Evolutionary conservation across 148 eudicot genomes (phyloP), one percentile per base, ranked within the genome.

Genomic region (Heliamphora exappendiculata): DNA sequence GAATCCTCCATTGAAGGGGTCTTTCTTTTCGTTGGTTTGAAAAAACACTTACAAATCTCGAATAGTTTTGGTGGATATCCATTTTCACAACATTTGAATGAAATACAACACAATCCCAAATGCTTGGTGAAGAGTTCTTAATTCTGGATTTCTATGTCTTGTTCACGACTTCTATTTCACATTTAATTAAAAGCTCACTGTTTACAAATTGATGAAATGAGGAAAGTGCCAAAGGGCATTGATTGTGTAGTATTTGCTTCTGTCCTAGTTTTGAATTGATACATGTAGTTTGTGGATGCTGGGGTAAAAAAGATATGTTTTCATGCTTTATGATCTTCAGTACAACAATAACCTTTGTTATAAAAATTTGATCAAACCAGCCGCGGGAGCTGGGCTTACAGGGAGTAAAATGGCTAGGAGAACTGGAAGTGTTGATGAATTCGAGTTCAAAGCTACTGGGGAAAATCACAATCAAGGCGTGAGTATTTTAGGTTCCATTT

Each of bases 381-480:
- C 94, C 83, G 99, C 99, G 81, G 99, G 99, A 75, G 99, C 99
- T 79, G 97, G 99, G 74, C 94, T 95, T 64, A 91, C 94, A 3
- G 99, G 99, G 62, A 87, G 82, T 75, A 95, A 95, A 85, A 84
- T 92, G 97, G 99, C 99, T 42, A 87, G 94, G 84, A 92, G 99
- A 85, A 91, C 82, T 12, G 99, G 97, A 67, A 82, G 89, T 55
- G 82, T 95, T 64, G 96, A 95, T 83, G 99, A 91, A 85, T 95
- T 95, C 60, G 96, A 95, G 86, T 95, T 95, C 87, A 89, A 85
- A 83, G 88, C 88, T 72, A 85, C 88, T 24, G 99, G 97, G 74
- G 91, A 88, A 78, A 91, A 92, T 76, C 99, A 93, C 80, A 87
- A 87, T 76, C 94, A 95, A 89, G 99, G 99, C 34, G 99, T 95